phyloP scores from a whole-genome alignment of 139 green algal species.

The Spirogloea muscicola region DNA sequence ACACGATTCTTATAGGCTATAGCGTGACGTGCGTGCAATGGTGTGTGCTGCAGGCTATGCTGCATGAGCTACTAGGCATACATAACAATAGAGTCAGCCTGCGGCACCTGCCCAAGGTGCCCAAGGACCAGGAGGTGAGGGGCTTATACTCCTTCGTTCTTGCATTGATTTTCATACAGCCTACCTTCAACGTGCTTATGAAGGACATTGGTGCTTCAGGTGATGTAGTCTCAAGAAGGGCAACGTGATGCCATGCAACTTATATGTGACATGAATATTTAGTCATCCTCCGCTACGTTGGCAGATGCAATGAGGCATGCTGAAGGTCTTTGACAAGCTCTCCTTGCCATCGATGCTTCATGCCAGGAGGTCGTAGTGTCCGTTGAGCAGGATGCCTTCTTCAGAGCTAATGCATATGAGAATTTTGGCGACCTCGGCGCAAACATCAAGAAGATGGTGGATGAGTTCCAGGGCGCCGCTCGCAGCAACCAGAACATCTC shows the following conservation, averaged over 20 bases:
- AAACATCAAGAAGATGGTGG: conserved; percentile 51
- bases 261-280: neutral
- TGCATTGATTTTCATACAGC: neutral
- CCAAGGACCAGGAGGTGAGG: conserved; percentile 43
- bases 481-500: conserved; percentile 41
- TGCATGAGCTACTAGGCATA: conserved; percentile 58
- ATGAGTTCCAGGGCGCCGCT: conserved; percentile 50
- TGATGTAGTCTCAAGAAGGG: too few species aligned
- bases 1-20: too few species aligned
- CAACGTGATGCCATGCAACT: neutral
- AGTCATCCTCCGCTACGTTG: neutral
- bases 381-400: conserved; percentile 49
- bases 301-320: too few species aligned
- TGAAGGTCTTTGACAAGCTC: too few species aligned
- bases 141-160: neutral
- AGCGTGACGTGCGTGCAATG: too few species aligned
- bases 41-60: conserved; percentile 61
- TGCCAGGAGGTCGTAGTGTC: conserved; percentile 52
- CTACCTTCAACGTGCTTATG: too few species aligned
- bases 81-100: conserved; percentile 54
- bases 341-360: too few species aligned
- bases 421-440: conserved; percentile 60
- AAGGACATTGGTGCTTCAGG: too few species aligned
- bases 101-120: conserved; percentile 23
- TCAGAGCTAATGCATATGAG: conserved; percentile 49